phyloP scores from a whole-genome alignment of 345 rosid species.

The Melaleuca alternifolia region DNA sequence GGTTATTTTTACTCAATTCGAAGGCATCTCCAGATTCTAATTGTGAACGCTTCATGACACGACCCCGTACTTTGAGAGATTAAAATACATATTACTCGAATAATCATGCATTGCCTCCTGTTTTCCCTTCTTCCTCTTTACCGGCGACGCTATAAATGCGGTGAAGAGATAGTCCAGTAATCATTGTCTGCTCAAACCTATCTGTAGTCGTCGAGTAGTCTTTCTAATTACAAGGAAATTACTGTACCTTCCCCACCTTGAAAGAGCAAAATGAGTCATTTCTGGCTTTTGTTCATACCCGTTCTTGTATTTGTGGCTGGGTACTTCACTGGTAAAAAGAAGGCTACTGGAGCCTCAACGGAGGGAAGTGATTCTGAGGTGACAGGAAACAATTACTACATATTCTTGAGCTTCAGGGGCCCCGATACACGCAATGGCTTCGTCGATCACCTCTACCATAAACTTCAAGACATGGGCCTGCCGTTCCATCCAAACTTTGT shows the following conservation, averaged over 20 bases:
- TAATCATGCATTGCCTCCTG: too few relatives aligned
- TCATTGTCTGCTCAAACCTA: too few relatives aligned
- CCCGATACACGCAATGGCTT: not conserved
- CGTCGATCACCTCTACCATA: not conserved
- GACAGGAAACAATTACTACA: not conserved
- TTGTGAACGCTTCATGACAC: not conserved
- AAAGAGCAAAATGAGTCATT: not conserved
- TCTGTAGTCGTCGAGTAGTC: not conserved
- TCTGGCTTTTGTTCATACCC: not conserved
- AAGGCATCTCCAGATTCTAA: not conserved
- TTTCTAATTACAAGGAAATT: not conserved
- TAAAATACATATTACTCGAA: not conserved
- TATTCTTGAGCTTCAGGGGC: not conserved
- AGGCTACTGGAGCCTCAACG: too few relatives aligned
- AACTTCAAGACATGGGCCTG: not conserved
- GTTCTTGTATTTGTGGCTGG: not conserved
- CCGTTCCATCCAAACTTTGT: fast-evolving
- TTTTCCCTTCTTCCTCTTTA: too few relatives aligned
- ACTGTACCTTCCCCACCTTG: not conserved
- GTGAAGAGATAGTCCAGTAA: too few relatives aligned
- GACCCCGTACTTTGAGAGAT: fast-evolving
- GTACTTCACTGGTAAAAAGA: not conserved
- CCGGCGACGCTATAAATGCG: too few relatives aligned
- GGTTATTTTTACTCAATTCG: not conserved
- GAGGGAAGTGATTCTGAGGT: too few relatives aligned